Conservation (phyloP, 2,329 filamentous ascomycete species). For the Verticillium klebahnii region DNA sequence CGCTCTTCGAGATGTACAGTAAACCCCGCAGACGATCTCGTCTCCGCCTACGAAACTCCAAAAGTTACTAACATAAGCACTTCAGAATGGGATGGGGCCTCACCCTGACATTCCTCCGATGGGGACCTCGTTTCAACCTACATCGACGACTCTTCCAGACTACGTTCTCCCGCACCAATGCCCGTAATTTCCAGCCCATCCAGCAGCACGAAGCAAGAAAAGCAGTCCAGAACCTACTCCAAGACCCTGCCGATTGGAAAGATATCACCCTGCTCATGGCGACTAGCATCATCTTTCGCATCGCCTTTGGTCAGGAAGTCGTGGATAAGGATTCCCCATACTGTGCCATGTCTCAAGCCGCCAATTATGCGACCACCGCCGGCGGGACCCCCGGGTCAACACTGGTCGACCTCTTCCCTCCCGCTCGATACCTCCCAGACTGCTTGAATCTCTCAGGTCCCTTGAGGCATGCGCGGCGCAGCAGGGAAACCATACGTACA, state of each 20-base stretch:
- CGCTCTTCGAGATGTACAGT: slow-evolving; percentile 28
- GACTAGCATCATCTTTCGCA: slow-evolving; percentile 20
- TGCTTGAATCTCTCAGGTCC: slow-evolving; percentile 19
- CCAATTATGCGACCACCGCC: slow-evolving; percentile 20
- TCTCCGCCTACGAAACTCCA: neutral
- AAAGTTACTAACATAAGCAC: neutral
- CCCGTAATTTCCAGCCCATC: slow-evolving; percentile 25
- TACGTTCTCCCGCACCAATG: slow-evolving; percentile 34
- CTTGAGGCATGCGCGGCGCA: slow-evolving; percentile 20
- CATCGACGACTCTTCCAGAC: slow-evolving; percentile 39
- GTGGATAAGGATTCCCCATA: slow-evolving; percentile 17
- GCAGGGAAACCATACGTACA: slow-evolving; percentile 25
- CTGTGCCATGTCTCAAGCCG: slow-evolving; percentile 17
- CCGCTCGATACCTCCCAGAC: slow-evolving; percentile 34
- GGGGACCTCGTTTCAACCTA: slow-evolving; percentile 35
- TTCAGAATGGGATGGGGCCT: slow-evolving; percentile 37
- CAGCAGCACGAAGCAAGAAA: slow-evolving; percentile 25
- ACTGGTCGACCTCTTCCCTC: slow-evolving; percentile 43
- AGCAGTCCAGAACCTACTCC: slow-evolving; percentile 18
- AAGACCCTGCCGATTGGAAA: slow-evolving; percentile 15
- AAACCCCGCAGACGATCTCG: neutral
- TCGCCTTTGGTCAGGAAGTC: slow-evolving; percentile 19
- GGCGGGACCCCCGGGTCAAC: slow-evolving; percentile 27
- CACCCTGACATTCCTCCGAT: slow-evolving; percentile 39
- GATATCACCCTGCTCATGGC: slow-evolving; percentile 17